Conservation (phyloP, 768 basidiomycete genomes). For the Cystobasidium onofrii region DNA sequence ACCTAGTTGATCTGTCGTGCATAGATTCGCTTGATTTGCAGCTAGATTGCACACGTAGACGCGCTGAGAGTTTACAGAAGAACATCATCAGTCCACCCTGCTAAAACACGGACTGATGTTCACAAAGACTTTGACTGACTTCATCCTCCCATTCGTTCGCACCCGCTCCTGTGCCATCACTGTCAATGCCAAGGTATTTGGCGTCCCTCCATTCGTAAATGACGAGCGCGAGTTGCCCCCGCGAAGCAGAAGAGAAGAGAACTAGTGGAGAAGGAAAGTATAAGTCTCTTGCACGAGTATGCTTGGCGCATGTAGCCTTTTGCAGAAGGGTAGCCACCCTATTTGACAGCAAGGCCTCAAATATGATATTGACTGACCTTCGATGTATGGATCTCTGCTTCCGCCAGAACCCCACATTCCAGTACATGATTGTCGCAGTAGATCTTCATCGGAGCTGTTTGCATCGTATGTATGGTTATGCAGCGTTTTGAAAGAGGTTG, state of each 20-base stretch:
- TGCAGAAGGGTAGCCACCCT: too few relatives aligned
- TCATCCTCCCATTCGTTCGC: slow-evolving; percentile 41
- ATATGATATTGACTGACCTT: slow-evolving; percentile 10
- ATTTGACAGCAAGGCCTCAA: neutral
- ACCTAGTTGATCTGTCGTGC: slow-evolving; percentile 64
- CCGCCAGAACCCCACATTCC: slow-evolving; percentile 33
- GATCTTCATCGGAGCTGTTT: slow-evolving; percentile 22
- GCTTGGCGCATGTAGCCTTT: too few relatives aligned
- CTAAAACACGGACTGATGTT: neutral
- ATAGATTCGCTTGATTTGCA: slow-evolving; percentile 64
- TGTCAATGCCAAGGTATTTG: slow-evolving; percentile 60
- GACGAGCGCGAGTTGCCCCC: slow-evolving; percentile 85
- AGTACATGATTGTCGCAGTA: slow-evolving; percentile 25
- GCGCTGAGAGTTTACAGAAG: slow-evolving; percentile 54
- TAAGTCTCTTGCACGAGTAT: too few relatives aligned
- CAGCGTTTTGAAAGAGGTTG: neutral
- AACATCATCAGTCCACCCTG: neutral
- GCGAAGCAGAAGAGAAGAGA: slow-evolving; percentile 65
- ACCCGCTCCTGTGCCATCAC: slow-evolving; percentile 35
- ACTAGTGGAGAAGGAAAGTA: slow-evolving; percentile 49
- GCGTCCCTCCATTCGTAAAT: slow-evolving; percentile 94
- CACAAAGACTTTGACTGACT: slow-evolving; percentile 37
- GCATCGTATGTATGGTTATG: too few relatives aligned
- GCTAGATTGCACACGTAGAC: slow-evolving; percentile 86
- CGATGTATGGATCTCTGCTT: slow-evolving; percentile 30